Evolutionary conservation across 164 flowering plant genomes (phyloP).

Genomic region (Cinnamomum micranthum): DNA sequence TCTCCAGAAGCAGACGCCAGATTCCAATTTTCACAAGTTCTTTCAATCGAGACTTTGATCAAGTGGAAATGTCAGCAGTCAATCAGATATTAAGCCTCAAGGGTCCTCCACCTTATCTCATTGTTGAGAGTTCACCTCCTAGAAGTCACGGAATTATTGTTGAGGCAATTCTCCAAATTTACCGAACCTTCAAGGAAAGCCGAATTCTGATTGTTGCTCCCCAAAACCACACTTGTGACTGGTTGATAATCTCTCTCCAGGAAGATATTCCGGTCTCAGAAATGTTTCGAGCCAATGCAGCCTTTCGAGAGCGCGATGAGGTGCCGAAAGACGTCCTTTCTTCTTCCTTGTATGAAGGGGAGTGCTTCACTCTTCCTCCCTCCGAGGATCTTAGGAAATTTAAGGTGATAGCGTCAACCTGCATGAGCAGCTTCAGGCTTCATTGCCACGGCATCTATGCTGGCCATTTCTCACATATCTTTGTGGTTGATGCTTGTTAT

Average conservation of each 20-base stretch:
- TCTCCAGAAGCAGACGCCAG: not conserved
- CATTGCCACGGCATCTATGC: constrained; percentile 25
- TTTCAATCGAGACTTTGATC: not conserved
- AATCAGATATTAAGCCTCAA: constrained; percentile 15
- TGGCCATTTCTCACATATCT: constrained; percentile 51
- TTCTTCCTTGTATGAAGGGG: constrained; percentile 23
- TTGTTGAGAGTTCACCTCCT: constrained; percentile 16
- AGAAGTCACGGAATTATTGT: constrained; percentile 21
- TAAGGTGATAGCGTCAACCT: constrained; percentile 39
- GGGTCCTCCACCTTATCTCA: constrained; percentile 31
- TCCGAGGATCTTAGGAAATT: constrained; percentile 21
- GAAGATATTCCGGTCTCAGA: constrained; percentile 23
- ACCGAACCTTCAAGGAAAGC: constrained; percentile 4
- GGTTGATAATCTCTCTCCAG: constrained; percentile 25
- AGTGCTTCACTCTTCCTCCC: constrained; percentile 38
- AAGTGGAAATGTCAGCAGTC: constrained; percentile 12
- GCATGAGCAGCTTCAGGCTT: constrained; percentile 37
- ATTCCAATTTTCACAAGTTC: not conserved
- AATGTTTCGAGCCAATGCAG: constrained; percentile 47
- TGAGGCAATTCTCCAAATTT: constrained; percentile 25
- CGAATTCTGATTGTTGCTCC: constrained; percentile 35
- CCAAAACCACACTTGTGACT: constrained; percentile 32
- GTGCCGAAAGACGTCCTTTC: constrained; percentile 36
- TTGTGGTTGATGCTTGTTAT: constrained; percentile 40
- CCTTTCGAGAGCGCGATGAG: constrained; percentile 36